These are phyloP conservation scores for Colletotrichum tropicale DNA, from an alignment of 2,329 filamentous ascomycete genomes.

Conservation along the genomic window DNA sequence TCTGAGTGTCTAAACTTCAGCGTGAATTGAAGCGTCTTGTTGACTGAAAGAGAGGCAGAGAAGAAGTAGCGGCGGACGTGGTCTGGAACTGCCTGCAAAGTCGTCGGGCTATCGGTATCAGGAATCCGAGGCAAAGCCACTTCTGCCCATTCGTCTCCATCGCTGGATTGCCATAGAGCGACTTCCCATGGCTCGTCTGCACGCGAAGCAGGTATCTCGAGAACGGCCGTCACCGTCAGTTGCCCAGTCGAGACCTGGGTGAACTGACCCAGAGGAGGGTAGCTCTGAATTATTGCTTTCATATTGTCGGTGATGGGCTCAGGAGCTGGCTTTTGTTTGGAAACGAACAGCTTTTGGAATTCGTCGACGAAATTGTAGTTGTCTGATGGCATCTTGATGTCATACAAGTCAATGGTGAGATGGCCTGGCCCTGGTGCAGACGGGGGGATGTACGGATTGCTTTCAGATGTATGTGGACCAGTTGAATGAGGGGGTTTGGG, in stretches of 20 bases:
- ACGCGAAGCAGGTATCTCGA: conserved; percentile 66
- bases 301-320: conserved; percentile 32
- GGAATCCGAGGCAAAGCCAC: conserved; percentile 38
- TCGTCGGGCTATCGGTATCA: conserved; percentile 43
- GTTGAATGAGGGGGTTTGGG: background rate
- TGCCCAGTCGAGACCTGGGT: conserved; percentile 59
- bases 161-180: conserved; percentile 71
- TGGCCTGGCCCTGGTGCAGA: background rate
- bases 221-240: conserved; percentile 69
- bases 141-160: conserved; percentile 63
- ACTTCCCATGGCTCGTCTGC: conserved; percentile 71
- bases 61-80: conserved; percentile 12
- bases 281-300: conserved; percentile 49
- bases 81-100: conserved; percentile 46
- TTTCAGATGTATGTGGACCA: background rate
- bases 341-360: conserved; percentile 40
- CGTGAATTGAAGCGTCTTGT: conserved; percentile 65
- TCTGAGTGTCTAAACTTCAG: conserved; percentile 66
- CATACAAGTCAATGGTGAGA: background rate
- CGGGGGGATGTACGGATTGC: background rate
- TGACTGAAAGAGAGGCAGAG: conserved; percentile 42
- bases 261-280: conserved; percentile 78
- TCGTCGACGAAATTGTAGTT: conserved; percentile 38
- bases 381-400: conserved; percentile 19
- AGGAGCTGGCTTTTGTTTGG: conserved; percentile 39